A percentile compares a stretch with the other conserved stretches of the same genome.
These are phyloP conservation scores for Jackrogersella minutella DNA, from an alignment of 495 filamentous ascomycete species.

Conservation along the genomic window DNA sequence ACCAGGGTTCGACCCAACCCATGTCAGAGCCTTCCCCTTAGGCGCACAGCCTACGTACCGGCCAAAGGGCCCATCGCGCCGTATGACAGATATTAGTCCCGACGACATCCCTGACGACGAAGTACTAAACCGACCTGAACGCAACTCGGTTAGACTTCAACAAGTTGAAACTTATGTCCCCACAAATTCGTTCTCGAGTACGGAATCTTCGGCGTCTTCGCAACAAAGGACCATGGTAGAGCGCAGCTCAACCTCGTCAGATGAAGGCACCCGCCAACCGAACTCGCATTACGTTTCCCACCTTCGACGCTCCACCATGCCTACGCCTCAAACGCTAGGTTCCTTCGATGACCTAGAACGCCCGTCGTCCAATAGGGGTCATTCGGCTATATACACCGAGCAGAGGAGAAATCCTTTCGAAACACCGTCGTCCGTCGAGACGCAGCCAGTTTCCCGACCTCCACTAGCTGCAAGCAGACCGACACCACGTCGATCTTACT, in stretches of 20 bases:
- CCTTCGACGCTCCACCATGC: conserved; percentile 22
- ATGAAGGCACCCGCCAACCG: conserved; percentile 31
- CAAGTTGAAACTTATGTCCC: conserved; percentile 43
- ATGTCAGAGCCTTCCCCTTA: conserved; percentile 18
- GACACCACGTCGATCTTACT: conserved; percentile 39
- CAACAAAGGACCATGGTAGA: conserved; percentile 36
- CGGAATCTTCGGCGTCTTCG: conserved; percentile 37
- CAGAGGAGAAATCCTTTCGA: conserved; percentile 37
- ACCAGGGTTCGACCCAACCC: conserved; percentile 18
- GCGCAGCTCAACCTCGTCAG: conserved; percentile 42
- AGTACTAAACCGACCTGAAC: conserved; percentile 13
- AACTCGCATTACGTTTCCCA: conserved; percentile 34
- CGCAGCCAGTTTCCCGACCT: conserved; percentile 25
- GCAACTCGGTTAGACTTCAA: conserved; percentile 8
- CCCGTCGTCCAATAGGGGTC: conserved; percentile 5
- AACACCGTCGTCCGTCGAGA: conserved; percentile 7
- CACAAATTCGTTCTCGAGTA: conserved; percentile 38
- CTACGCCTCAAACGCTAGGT: conserved; percentile 11
- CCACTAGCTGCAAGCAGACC: conserved; percentile 41
- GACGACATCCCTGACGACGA: conserved; percentile 16
- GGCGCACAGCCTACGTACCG: conserved; percentile 36
- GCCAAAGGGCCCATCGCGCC: conserved; percentile 32
- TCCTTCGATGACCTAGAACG: conserved; percentile 19
- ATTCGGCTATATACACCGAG: conserved; percentile 20
- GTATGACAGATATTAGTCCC: conserved; percentile 7